Base-by-base conservation (phyloP, 345 rosid species). In the Pelargonium nanum region DNA sequence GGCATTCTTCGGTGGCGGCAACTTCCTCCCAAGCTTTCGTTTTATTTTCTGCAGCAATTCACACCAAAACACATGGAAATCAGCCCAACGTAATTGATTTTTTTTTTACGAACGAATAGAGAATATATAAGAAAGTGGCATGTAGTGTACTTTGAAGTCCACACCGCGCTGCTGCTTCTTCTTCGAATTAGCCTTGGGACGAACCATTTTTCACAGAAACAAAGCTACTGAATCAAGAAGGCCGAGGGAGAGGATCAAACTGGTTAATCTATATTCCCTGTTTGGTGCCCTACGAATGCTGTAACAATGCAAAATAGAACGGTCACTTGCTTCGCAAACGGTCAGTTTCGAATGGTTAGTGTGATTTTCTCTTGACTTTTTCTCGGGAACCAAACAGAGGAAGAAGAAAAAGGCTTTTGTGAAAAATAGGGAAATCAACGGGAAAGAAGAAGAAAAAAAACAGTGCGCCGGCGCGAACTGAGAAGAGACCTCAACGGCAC, bases 1-100 rank as follows among this genome's bases (percentile, higher is more conserved):
- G 1, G 89, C 82, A 74, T 89, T 89, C 77, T 83, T 84, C 12
- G 94, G 81, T 5, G 94, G 99, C 6, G 97, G 96, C 78, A 93
- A 72, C 56, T 83, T 93, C 71, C 88, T 75, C 16, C 97, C 94
- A 0, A 93, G 79, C 83, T 93, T 89, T 40, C 98, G 74, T 78
- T 86, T 88, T 45, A 91, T 85, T 91, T 91, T 91, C 96, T 88
- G 75, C 70, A 53, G 24, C 21, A 55, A 44, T 12, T 17, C 24
- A 1, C 50, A 22, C 7, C 4, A 57, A 62, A 45, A 53, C 25
- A 0, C 58, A 30, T 10, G 6, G 17, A 19, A 30, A 26, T 55
- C 57, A 22, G 22, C 34, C 8, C 32, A n/a, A 6, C 20, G 1
- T 5, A 62, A 22, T 5, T 40, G 17, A 28, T 20, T 22, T 20